Conservation (phyloP, 805 yeast genomes). For the Lipomyces japonicus region DNA sequence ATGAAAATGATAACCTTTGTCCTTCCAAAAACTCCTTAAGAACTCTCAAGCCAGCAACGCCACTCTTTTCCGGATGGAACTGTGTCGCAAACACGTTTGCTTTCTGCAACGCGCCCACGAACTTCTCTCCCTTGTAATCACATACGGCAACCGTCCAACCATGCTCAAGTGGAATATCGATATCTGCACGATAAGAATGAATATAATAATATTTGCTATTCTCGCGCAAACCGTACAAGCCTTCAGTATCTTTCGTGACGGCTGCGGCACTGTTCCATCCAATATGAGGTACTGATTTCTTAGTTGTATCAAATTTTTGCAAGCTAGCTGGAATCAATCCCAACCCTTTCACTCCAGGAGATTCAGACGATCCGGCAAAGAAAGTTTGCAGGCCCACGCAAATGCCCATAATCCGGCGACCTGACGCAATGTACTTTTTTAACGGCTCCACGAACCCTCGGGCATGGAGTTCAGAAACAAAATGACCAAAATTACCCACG, state of each 20-base stretch:
- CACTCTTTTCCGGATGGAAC: conserved; percentile 99
- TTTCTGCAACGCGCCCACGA: conserved; percentile 74
- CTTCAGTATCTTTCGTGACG: conserved; percentile 26
- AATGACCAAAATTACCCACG: conserved; percentile 96
- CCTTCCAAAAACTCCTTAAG: conserved; percentile 66
- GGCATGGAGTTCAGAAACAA: conserved; percentile 62
- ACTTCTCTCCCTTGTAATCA: conserved; percentile 70
- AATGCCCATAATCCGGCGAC: conserved; percentile 89
- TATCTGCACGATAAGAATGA: conserved; percentile 82
- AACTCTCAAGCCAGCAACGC: conserved; percentile 78
- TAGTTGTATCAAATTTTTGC: conserved; percentile 54
- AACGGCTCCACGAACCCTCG: conserved; percentile 67
- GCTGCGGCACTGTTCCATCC: conserved; percentile 77
- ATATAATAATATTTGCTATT: conserved; percentile 83
- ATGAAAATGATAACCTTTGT: conserved; percentile 18
- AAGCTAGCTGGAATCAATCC: conserved; percentile 53
- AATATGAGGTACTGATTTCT: conserved; percentile 89
- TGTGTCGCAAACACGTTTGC: conserved; percentile 91
- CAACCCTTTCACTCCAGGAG: conserved; percentile 59
- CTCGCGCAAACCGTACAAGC: conserved; percentile 62
- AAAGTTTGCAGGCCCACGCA: conserved; percentile 95
- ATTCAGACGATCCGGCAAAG: conserved; percentile 71
- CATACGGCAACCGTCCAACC: conserved; percentile 76
- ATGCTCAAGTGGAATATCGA: conserved; percentile 37
- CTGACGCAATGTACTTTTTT: conserved; percentile 61